Evolutionary conservation across 2,329 filamentous ascomycete species (phyloP).

Genomic region (Colletotrichum coccodes): DNA sequence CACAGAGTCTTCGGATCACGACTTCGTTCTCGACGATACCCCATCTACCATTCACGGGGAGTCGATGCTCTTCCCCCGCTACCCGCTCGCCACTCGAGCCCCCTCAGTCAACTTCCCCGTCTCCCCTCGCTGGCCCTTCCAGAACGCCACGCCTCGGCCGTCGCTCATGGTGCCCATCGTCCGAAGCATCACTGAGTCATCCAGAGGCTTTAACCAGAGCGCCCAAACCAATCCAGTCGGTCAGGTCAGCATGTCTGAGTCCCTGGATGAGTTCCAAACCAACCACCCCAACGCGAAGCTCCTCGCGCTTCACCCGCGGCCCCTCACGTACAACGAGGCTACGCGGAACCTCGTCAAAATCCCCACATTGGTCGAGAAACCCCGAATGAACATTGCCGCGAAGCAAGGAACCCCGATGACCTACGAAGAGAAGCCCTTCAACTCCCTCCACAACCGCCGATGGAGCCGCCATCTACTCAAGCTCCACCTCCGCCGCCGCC

Average conservation of each 20-base stretch:
- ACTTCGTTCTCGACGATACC: constrained; percentile 11
- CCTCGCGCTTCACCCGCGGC: constrained; percentile 12
- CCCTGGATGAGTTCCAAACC: constrained; percentile 27
- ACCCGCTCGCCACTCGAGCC: background rate
- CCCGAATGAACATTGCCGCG: background rate
- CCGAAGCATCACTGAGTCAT: constrained; percentile 1
- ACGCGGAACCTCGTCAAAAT: background rate
- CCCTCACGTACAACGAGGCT: background rate
- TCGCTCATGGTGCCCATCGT: constrained; percentile 18
- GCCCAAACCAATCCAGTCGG: background rate
- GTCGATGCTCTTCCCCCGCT: constrained; percentile 16
- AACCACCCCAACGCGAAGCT: constrained; percentile 16
- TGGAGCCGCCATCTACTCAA: background rate
- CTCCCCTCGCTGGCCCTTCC: constrained; percentile 27
- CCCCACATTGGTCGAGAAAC: constrained; percentile 11
- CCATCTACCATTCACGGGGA: constrained; percentile 12
- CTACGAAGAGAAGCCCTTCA: background rate
- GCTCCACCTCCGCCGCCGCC: background rate
- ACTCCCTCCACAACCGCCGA: background rate
- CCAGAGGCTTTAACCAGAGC: background rate
- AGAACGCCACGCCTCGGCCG: constrained; percentile 19
- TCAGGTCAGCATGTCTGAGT: constrained; percentile 22
- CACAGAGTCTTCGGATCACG: constrained; percentile 5
- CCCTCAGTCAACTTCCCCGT: background rate
- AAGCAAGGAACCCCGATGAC: background rate